Conservation (phyloP, 176 grass and related monocot genomes). For the Alopecurus myosuroides region DNA sequence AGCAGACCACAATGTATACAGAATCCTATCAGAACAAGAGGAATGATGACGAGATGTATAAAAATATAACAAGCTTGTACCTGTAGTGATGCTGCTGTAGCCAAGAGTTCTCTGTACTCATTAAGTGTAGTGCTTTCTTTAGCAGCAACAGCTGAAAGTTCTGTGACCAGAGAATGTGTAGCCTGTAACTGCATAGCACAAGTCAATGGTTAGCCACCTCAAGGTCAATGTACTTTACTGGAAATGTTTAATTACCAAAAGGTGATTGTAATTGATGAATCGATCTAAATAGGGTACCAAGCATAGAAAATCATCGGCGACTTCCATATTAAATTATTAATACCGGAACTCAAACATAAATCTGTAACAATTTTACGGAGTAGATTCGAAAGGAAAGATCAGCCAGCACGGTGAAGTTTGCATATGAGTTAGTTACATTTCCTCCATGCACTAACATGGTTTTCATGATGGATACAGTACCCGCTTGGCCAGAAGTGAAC, state of each 20-base stretch:
- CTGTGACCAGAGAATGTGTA: slow-evolving; percentile 65
- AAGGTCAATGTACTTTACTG: not conserved
- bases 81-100: slow-evolving; percentile 58
- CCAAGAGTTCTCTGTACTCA: slow-evolving; percentile 77
- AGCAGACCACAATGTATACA: not conserved
- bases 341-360: not conserved
- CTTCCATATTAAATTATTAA: not conserved
- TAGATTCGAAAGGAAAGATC: not conserved
- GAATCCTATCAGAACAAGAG: not conserved
- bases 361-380: not conserved
- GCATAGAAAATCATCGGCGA: not conserved
- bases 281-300: not conserved
- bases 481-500: no score
- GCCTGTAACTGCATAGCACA: slow-evolving; percentile 62
- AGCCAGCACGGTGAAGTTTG: not conserved
- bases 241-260: slow-evolving; percentile 2
- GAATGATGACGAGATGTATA: not conserved
- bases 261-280: not conserved
- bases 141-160: slow-evolving; percentile 70
- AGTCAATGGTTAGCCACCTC: slow-evolving; percentile 25
- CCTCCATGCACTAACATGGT: not conserved
- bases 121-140: slow-evolving; percentile 75
- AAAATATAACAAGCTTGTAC: slow-evolving; percentile 29
- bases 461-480: not conserved
- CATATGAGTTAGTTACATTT: not conserved